Conservation (phyloP, 164 flowering plant genomes). For the Litsea cubeba region DNA sequence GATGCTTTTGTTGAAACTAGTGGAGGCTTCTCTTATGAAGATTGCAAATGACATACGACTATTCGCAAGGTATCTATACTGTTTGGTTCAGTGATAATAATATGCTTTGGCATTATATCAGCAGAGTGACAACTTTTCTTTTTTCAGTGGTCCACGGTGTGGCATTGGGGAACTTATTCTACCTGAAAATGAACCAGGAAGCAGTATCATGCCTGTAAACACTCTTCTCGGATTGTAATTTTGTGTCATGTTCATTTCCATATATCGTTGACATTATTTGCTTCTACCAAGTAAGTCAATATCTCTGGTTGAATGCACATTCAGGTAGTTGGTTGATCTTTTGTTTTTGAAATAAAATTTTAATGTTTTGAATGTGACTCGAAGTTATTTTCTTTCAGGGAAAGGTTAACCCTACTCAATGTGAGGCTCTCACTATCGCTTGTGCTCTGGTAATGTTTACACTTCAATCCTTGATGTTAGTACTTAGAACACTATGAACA, state of each 20-base stretch:
- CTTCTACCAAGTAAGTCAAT: background rate
- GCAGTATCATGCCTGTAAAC: constrained; percentile 97
- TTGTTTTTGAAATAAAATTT: background rate
- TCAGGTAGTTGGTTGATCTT: background rate
- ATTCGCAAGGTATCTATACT: constrained; percentile 61
- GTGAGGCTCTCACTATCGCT: constrained; percentile 97
- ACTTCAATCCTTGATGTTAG: background rate
- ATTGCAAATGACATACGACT: constrained; percentile 89
- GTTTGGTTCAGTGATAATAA: background rate
- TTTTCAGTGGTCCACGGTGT: constrained; percentile 90
- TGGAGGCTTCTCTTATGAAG: constrained; percentile 90
- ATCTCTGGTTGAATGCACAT: background rate
- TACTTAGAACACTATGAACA: background rate
- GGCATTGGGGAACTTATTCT: constrained; percentile 97
- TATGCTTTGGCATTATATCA: background rate
- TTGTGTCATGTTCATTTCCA: background rate
- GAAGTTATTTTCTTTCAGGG: constrained; percentile 54
- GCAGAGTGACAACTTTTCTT: constrained; percentile 4
- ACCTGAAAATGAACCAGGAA: constrained; percentile 98
- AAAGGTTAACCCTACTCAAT: constrained; percentile 96
- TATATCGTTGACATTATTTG: background rate
- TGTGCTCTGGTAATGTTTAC: constrained; percentile 77
- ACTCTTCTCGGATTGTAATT: constrained; percentile 2
- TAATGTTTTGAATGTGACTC: background rate
- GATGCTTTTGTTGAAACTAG: constrained; percentile 98